Percentiles rank a stretch among this genome's conserved stretches.
phyloP scores from a whole-genome alignment of 2,329 filamentous ascomycete genomes.

The Aspergillus hortae region DNA sequence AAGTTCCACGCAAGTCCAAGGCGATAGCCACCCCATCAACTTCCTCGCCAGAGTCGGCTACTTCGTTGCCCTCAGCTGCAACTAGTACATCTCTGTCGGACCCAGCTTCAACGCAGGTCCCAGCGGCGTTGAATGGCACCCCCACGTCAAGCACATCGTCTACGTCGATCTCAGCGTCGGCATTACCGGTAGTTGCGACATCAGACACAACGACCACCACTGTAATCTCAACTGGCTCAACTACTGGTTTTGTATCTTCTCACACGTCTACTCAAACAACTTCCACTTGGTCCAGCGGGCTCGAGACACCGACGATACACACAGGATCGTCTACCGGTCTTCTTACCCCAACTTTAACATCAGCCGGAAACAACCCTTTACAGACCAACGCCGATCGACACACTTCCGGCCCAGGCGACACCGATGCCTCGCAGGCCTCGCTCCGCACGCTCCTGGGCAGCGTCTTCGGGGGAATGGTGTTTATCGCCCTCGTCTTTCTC shows the following conservation, averaged over 20 bases:
- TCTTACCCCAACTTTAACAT: conserved; percentile 1
- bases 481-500: conserved; percentile 21
- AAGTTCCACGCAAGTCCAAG: conserved; percentile 17
- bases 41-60: not conserved
- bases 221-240: not conserved
- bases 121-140: not conserved
- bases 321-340: not conserved
- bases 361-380: conserved; percentile 1
- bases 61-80: conserved; percentile 4
- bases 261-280: too few species aligned
- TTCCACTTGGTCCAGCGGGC: too few species aligned
- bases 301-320: not conserved
- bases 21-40: conserved; percentile 8
- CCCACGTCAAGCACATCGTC: not conserved
- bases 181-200: not conserved
- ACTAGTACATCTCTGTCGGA: not conserved
- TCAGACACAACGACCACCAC: not conserved
- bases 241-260: not conserved
- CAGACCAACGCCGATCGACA: conserved; percentile 1
- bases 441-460: conserved; percentile 27
- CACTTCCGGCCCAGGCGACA: conserved; percentile 1
- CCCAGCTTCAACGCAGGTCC: not conserved
- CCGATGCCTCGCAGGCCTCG: conserved; percentile 1
- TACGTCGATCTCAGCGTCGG: not conserved
- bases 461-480: conserved; percentile 23